phyloP scores from a whole-genome alignment of 768 basidiomycete genomes.

The Leccinum rimulosum region DNA sequence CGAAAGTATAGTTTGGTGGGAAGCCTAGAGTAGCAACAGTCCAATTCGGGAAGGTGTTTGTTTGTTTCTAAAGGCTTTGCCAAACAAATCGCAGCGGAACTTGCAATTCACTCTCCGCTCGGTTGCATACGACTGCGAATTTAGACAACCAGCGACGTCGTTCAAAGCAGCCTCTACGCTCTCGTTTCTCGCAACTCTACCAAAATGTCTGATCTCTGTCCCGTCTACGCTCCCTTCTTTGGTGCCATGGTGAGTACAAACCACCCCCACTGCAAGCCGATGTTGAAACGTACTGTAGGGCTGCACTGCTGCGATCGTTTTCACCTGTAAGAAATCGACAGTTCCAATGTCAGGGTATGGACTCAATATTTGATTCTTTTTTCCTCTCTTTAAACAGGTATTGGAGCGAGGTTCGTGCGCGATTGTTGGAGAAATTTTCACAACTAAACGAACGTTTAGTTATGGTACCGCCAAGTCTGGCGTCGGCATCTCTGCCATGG shows the following conservation, averaged over 20 bases:
- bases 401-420: constrained; percentile 73
- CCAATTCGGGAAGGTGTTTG: constrained; percentile 21
- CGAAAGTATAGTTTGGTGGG: neutral
- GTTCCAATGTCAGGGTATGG: neutral
- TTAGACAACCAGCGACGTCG: neutral
- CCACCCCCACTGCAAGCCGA: neutral
- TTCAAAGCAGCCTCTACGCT: neutral
- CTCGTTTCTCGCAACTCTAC: constrained; percentile 6
- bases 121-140: constrained; percentile 19
- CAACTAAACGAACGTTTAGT: constrained; percentile 39
- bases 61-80: constrained; percentile 30
- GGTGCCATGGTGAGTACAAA: constrained; percentile 78
- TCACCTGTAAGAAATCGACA: constrained; percentile 73
- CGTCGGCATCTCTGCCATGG: constrained; percentile 97
- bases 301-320: constrained; percentile 94
- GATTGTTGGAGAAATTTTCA: neutral
- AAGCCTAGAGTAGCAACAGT: neutral
- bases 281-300: constrained; percentile 51
- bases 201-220: constrained; percentile 76
- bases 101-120: constrained; percentile 24
- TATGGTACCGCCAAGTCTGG: constrained; percentile 99
- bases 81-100: constrained; percentile 20
- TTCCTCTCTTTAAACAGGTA: constrained; percentile 45
- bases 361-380: neutral
- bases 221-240: constrained; percentile 98